Evolutionary conservation across 306 rosid genomes (phyloP), one percentile per base, ranked within the genome.

Genomic region (Lablab purpureus): DNA sequence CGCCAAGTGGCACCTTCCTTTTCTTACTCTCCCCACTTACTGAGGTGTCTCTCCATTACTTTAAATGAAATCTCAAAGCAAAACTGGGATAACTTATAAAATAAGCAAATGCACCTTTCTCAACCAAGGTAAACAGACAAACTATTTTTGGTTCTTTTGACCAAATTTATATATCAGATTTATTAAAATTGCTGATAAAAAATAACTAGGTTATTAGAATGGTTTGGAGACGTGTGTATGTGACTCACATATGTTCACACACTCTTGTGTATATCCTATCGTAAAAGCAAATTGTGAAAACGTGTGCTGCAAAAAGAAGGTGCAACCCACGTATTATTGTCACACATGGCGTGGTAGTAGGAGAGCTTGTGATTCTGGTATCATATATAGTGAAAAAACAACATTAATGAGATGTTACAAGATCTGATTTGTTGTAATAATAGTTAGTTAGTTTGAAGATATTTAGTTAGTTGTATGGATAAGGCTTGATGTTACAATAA

Each of bases 21-120:
- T 68, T 43, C 36, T 78, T 69, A 30, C 41, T 15, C 34, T 21
- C 13, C 6, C 23, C 71, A 70, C 71, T 58, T 30, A 70, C 50
- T 30, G 56, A 52, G 46, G 47, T 80, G 79, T 52, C 40, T 73
- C 67, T 73, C 79, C 82, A 68, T 82, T 75, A 67, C 80, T 67
- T 67, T 25, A 65, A 37, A 55, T 43, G 77, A 59, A 71, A 54
- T 32, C 59, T 49, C 34, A 25, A 73, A 79, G 60, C 47, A 10
- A 3, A 10, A 11, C 13, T 72, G n/a, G 77, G 62, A 66, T 76
- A 50, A 77, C 81, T 51, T 66, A 30, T 34, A 80, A 82, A 78
- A 83, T 55, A 76, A 79, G 83, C n/a, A 75, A 80, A 43, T 54
- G 59, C 17, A 49, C 3, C 15, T n/a, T 70, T 10, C 18, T 56